These are phyloP conservation scores for Cenchrus purpureus DNA, from an alignment of 176 grass and related monocot genomes.

Conservation along the genomic window DNA sequence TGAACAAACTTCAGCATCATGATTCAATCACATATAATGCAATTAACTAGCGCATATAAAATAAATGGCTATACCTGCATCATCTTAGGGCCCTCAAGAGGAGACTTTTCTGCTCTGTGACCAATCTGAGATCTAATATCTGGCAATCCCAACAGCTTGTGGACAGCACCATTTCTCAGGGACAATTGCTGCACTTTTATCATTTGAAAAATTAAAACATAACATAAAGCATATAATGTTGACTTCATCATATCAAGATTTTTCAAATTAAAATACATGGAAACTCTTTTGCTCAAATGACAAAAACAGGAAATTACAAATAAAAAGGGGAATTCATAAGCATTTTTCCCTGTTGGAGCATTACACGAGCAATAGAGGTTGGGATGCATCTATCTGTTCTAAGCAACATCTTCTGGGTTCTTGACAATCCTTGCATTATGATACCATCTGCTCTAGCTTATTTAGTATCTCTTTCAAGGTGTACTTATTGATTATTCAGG, in stretches of 20 bases:
- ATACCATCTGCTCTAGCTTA: background rate
- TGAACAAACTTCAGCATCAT: background rate
- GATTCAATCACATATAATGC: background rate
- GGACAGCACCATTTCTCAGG: constrained; percentile 61
- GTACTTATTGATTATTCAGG: background rate
- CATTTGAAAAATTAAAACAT: constrained; percentile 42
- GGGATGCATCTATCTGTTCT: constrained; percentile 1
- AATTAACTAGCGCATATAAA: constrained; percentile 27
- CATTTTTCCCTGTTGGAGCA: background rate
- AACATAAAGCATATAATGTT: constrained; percentile 25
- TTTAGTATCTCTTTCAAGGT: constrained; percentile 19
- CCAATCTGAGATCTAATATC: constrained; percentile 39
- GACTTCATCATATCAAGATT: constrained; percentile 2
- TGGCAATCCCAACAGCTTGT: constrained; percentile 63
- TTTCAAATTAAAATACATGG: constrained; percentile 20
- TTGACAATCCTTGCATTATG: background rate
- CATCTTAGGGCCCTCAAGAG: constrained; percentile 30
- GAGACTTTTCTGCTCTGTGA: constrained; percentile 25
- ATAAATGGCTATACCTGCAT: constrained; percentile 40
- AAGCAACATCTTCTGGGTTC: background rate
- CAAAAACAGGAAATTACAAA: background rate
- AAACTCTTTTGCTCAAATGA: constrained; percentile 11
- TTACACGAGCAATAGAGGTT: background rate
- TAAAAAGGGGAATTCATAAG: background rate
- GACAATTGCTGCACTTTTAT: constrained; percentile 73